These are phyloP conservation scores for Pelargonium myrrhifolium DNA, from an alignment of 441 rosid species.

Conservation along the genomic window DNA sequence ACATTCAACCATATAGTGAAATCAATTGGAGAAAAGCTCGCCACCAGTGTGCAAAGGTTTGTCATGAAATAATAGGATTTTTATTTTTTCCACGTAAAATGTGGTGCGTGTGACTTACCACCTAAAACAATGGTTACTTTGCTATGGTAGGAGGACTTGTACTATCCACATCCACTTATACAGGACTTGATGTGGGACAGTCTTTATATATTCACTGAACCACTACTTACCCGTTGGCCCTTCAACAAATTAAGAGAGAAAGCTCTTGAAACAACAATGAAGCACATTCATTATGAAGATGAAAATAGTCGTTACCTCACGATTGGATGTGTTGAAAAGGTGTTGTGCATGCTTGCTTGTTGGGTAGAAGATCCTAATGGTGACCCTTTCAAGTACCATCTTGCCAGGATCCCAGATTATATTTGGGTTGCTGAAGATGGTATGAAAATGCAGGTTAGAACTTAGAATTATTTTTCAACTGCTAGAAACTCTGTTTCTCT, in stretches of 20 bases:
- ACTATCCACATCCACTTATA: slow-evolving; percentile 48
- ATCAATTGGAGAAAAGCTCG: slow-evolving; percentile 65
- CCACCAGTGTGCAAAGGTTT: slow-evolving; percentile 70
- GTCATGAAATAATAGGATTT: background rate
- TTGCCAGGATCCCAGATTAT: slow-evolving; percentile 19
- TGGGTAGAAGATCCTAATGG: slow-evolving; percentile 46
- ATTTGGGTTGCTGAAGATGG: slow-evolving; percentile 27
- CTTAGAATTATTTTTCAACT: background rate
- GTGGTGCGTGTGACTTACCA: background rate
- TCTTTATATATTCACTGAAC: slow-evolving; percentile 43
- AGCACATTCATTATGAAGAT: slow-evolving; percentile 90
- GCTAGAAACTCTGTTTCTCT: no score
- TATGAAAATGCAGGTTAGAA: slow-evolving; percentile 27
- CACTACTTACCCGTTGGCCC: slow-evolving; percentile 73
- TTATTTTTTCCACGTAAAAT: no score
- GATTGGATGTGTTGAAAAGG: background rate
- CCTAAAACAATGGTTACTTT: background rate
- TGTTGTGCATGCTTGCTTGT: slow-evolving; percentile 45
- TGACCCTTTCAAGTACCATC: slow-evolving; percentile 21
- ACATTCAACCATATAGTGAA: slow-evolving; percentile 48
- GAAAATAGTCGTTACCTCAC: slow-evolving; percentile 61
- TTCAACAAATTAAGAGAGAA: slow-evolving; percentile 75
- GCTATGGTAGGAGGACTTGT: slow-evolving; percentile 50
- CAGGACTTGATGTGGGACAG: slow-evolving; percentile 61
- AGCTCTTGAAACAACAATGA: slow-evolving; percentile 48